These are phyloP conservation scores for Exophiala alcalophila DNA, from an alignment of 2,329 filamentous ascomycete genomes.

Conservation along the genomic window DNA sequence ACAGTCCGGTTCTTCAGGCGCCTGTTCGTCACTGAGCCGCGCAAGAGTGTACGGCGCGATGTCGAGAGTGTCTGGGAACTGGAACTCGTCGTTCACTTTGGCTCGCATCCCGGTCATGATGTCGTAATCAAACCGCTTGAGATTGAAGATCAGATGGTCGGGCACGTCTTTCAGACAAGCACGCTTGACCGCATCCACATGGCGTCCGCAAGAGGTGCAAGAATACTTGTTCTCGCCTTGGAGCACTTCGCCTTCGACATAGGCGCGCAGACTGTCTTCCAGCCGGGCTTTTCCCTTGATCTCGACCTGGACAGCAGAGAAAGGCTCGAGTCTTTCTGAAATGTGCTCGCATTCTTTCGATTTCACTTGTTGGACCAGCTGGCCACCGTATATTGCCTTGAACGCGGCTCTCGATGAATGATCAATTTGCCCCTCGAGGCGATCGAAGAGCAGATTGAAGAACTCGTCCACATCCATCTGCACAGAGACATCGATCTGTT, in stretches of 20 bases:
- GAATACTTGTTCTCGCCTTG: constrained; percentile 99
- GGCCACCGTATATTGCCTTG: constrained; percentile 82
- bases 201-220: constrained; percentile 81
- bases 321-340: constrained; percentile 83
- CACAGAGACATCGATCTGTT: constrained; percentile 76
- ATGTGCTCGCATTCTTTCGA: constrained; percentile 93
- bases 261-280: constrained; percentile 86
- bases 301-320: constrained; percentile 92
- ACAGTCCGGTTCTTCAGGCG: constrained; percentile 62
- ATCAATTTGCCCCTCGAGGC: constrained; percentile 80
- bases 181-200: constrained; percentile 90
- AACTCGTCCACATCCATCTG: constrained; percentile 99
- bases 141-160: constrained; percentile 90
- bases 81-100: constrained; percentile 95
- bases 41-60: constrained; percentile 90
- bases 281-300: constrained; percentile 87
- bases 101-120: constrained; percentile 68
- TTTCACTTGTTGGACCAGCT: constrained; percentile 90
- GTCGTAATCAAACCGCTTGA: constrained; percentile 62
- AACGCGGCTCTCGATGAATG: constrained; percentile 68
- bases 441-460: constrained; percentile 88
- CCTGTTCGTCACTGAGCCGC: constrained; percentile 64
- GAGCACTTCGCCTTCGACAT: constrained; percentile 93
- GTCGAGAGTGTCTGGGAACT: constrained; percentile 79
- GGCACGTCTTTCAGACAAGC: constrained; percentile 90